A percentile compares a stretch with the other conserved stretches of the same genome.
Evolutionary conservation across 495 filamentous ascomycete genomes (phyloP).

Genomic region (Penicillium cinerascens): DNA sequence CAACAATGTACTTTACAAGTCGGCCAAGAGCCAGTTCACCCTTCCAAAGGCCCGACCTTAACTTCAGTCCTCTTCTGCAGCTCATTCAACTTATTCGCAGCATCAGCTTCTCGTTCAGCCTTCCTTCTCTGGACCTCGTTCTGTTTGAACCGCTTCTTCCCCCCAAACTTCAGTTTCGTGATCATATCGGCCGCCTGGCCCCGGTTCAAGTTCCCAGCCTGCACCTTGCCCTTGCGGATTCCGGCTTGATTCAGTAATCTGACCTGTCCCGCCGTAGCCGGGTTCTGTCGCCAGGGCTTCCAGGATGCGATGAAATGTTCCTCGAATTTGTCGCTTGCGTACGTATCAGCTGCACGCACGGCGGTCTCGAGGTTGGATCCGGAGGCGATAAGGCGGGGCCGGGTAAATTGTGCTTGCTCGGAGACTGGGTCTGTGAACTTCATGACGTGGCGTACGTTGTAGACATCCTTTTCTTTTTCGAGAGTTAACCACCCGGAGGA

Average conservation of each 20-base stretch:
- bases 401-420: slow-evolving; percentile 44
- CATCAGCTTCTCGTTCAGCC: slow-evolving; percentile 28
- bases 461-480: slow-evolving; percentile 40
- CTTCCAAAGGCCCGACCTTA: slow-evolving; percentile 60
- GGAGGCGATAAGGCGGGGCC: slow-evolving; percentile 61
- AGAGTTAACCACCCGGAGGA: slow-evolving; percentile 54
- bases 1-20: neutral
- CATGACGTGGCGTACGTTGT: slow-evolving; percentile 32
- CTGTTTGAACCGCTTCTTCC: slow-evolving; percentile 62
- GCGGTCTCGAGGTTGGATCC: slow-evolving; percentile 62
- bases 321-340: slow-evolving; percentile 61
- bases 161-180: slow-evolving; percentile 82
- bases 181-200: slow-evolving; percentile 90
- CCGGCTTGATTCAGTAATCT: slow-evolving; percentile 67
- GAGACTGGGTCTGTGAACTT: slow-evolving; percentile 25
- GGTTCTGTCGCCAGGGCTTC: slow-evolving; percentile 62
- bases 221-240: slow-evolving; percentile 51
- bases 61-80: slow-evolving; percentile 47
- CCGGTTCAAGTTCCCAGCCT: slow-evolving; percentile 59
- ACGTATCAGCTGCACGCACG: slow-evolving; percentile 79
- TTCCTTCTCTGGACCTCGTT: slow-evolving; percentile 38
- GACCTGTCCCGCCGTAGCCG: slow-evolving; percentile 68
- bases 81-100: slow-evolving; percentile 28
- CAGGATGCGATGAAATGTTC: slow-evolving; percentile 52
- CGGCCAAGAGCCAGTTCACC: slow-evolving; percentile 7